Conservation (phyloP, 306 rosid genomes). For the Vigna reflexopilosa region DNA sequence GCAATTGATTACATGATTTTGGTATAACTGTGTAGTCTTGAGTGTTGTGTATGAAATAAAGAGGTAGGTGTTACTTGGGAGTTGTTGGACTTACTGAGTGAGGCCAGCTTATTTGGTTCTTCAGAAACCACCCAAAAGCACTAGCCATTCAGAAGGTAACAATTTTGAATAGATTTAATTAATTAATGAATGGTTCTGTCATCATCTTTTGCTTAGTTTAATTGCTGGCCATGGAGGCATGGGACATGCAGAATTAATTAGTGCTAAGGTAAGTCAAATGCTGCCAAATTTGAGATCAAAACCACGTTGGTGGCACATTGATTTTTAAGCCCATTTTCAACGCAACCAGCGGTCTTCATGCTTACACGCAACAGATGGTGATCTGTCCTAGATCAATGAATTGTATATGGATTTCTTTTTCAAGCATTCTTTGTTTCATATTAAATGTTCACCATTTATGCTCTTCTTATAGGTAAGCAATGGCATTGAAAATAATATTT, state of each 20-base stretch:
- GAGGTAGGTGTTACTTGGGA: conserved; percentile 17
- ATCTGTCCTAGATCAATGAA: conserved; percentile 24
- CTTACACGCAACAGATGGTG: conserved; percentile 34
- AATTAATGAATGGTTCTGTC: neutral
- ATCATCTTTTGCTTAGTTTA: neutral
- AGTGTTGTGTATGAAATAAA: conserved; percentile 2
- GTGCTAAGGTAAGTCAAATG: conserved; percentile 24
- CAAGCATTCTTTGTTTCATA: neutral
- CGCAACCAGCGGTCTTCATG: conserved; percentile 32
- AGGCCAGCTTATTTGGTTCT: conserved; percentile 31
- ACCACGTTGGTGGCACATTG: conserved; percentile 36
- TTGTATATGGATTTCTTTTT: conserved; percentile 23
- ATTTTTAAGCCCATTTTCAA: conserved; percentile 35
- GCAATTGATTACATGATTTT: neutral
- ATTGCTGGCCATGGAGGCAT: conserved; percentile 17
- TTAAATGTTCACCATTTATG: neutral
- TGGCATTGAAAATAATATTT: no score
- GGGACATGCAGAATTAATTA: conserved; percentile 36
- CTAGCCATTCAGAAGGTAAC: neutral
- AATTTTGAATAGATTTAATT: conserved; percentile 20
- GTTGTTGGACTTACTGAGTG: neutral
- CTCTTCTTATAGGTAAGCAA: neutral
- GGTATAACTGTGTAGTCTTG: neutral
- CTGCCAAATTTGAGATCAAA: conserved; percentile 20
- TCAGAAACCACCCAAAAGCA: conserved; percentile 1